Evolutionary conservation across 495 filamentous ascomycete genomes (phyloP).

Genomic region (Melanomma pulvis-pyrius): DNA sequence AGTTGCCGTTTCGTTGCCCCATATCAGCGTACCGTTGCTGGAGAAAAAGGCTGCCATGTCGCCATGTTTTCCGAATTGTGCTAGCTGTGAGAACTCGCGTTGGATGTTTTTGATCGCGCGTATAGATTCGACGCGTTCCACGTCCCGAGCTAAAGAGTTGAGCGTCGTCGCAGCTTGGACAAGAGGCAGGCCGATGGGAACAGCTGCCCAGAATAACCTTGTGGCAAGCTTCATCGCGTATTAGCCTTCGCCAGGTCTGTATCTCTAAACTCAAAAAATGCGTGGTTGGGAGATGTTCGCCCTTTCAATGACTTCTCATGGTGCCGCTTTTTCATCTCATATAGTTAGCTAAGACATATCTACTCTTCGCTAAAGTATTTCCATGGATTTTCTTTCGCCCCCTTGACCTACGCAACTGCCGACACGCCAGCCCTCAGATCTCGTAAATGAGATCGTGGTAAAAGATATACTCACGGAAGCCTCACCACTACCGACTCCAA

Average conservation of each 20-base stretch:
- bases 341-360: not conserved
- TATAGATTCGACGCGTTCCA: constrained; percentile 26
- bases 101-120: constrained; percentile 30
- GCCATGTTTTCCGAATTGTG: constrained; percentile 5
- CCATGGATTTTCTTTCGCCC: not conserved
- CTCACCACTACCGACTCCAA: not conserved
- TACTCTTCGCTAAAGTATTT: not conserved
- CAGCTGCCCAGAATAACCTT: not conserved
- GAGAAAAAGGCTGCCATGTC: constrained; percentile 25
- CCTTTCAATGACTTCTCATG: not conserved
- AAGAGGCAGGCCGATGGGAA: not conserved
- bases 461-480: not conserved
- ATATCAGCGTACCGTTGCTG: constrained; percentile 13
- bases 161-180: not conserved
- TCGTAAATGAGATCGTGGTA: not conserved
- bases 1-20: constrained; percentile 21
- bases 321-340: not conserved
- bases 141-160: constrained; percentile 17
- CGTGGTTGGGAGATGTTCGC: not conserved
- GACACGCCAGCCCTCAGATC: not conserved
- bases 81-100: constrained; percentile 19
- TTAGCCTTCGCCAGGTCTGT: not conserved
- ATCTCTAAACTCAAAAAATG: not conserved
- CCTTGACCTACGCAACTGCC: not conserved
- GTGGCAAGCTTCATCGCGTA: not conserved